These are phyloP conservation scores for Tremella yokohamensis DNA, from an alignment of 768 basidiomycete species.

Conservation along the genomic window DNA sequence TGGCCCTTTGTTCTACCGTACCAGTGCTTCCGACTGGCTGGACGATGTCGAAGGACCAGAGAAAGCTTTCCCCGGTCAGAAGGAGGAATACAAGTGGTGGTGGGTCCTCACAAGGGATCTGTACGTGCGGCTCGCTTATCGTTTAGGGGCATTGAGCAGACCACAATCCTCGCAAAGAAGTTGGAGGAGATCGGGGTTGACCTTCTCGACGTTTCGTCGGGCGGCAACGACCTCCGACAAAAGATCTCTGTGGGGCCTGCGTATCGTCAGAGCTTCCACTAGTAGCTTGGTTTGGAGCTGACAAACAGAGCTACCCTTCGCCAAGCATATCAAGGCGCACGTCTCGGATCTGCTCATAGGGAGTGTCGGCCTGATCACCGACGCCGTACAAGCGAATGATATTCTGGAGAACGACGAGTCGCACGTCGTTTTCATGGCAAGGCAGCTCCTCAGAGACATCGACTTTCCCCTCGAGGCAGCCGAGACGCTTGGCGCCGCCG, in stretches of 20 bases:
- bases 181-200: conserved; percentile 66
- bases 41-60: conserved; percentile 58
- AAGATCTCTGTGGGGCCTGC: conserved; percentile 56
- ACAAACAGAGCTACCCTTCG: conserved; percentile 61
- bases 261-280: conserved; percentile 28
- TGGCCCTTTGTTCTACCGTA: conserved; percentile 69
- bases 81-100: conserved; percentile 47
- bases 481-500: conserved; percentile 60
- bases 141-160: conserved; percentile 68
- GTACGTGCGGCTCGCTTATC: not conserved
- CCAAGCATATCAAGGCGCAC: conserved; percentile 55
- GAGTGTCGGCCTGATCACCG: conserved; percentile 70
- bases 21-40: conserved; percentile 68
- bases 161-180: conserved; percentile 59
- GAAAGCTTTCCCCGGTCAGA: conserved; percentile 48
- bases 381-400: conserved; percentile 62
- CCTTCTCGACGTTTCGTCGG: conserved; percentile 68
- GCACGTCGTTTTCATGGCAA: conserved; percentile 66
- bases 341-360: conserved; percentile 53
- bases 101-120: conserved; percentile 10
- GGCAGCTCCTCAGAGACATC: conserved; percentile 65
- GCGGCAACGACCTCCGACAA: conserved; percentile 64
- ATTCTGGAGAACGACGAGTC: conserved; percentile 65
- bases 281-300: conserved; percentile 5
- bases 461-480: conserved; percentile 67